These are phyloP conservation scores for Fusarium pseudograminearum DNA, from an alignment of 2,329 filamentous ascomycete genomes.

Conservation along the genomic window DNA sequence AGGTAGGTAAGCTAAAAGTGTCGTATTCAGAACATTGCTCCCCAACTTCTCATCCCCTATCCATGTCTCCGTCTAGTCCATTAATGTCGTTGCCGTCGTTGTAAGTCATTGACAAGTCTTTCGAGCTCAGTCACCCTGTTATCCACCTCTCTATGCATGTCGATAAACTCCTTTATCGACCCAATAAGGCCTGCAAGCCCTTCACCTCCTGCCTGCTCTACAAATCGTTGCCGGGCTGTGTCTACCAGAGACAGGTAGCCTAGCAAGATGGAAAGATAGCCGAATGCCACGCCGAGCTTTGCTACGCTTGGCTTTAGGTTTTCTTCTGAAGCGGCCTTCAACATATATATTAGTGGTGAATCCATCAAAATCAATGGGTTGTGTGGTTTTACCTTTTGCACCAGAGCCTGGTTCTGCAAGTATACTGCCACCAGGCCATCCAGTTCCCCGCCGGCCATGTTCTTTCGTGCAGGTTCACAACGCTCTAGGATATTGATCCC, in stretches of 20 bases:
- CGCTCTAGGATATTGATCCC: conserved; percentile 91
- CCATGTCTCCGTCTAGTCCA: conserved; percentile 21
- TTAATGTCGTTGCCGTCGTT: conserved; percentile 38
- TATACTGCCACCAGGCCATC: conserved; percentile 74
- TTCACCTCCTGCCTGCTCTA: conserved; percentile 56
- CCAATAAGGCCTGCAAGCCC: conserved; percentile 61
- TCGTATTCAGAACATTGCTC: conserved; percentile 24
- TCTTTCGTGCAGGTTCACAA: conserved; percentile 70
- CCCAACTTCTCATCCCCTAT: conserved; percentile 5
- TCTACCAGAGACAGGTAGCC: conserved; percentile 78
- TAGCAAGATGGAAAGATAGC: conserved; percentile 86
- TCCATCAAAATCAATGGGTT: not conserved
- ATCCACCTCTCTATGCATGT: conserved; percentile 63
- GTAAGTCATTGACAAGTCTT: conserved; percentile 54
- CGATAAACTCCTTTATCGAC: conserved; percentile 67
- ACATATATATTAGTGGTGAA: conserved; percentile 18
- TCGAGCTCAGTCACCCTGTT: conserved; percentile 57
- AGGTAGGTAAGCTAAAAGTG: conserved; percentile 8
- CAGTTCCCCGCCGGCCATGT: conserved; percentile 58
- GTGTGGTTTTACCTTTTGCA: conserved; percentile 72
- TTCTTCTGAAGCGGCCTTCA: conserved; percentile 75
- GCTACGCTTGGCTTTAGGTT: conserved; percentile 84
- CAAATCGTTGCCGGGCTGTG: conserved; percentile 59
- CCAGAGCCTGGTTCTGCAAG: conserved; percentile 72
- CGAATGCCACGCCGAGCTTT: conserved; percentile 83